phyloP scores from a whole-genome alignment of 2,329 filamentous ascomycete species.

The Aspergillus unguis region DNA sequence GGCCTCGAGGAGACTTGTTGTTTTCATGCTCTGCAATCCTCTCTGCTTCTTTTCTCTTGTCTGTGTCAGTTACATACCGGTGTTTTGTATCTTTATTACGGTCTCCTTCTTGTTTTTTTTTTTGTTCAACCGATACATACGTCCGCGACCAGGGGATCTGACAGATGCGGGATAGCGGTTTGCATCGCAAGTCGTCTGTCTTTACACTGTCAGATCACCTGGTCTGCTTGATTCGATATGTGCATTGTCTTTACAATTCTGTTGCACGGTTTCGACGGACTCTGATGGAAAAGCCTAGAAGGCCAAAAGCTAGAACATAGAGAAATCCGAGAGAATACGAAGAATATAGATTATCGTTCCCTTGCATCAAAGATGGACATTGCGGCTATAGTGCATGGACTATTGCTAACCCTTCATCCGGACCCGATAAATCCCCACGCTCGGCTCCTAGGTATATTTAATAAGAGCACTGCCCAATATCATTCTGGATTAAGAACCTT shows the following conservation, averaged over 20 bases:
- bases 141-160: slow-evolving; percentile 13
- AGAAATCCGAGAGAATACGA: slow-evolving; percentile 13
- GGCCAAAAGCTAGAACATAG: slow-evolving; percentile 24
- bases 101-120: slow-evolving; percentile 11
- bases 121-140: slow-evolving; percentile 16
- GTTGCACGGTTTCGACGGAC: neutral
- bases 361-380: neutral
- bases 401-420: slow-evolving; percentile 12
- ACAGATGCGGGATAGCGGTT: slow-evolving; percentile 1
- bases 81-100: slow-evolving; percentile 11
- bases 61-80: slow-evolving; percentile 7
- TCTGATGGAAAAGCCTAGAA: slow-evolving; percentile 10
- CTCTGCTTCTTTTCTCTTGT: slow-evolving; percentile 3
- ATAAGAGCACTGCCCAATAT: too few relatives aligned
- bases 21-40: slow-evolving; percentile 10
- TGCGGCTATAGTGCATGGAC: neutral
- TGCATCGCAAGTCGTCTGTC: slow-evolving; percentile 1
- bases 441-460: neutral
- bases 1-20: slow-evolving; percentile 15
- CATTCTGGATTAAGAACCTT: neutral
- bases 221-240: slow-evolving; percentile 17
- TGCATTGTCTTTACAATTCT: slow-evolving; percentile 11
- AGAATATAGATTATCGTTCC: neutral
- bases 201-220: slow-evolving; percentile 1
- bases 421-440: slow-evolving; percentile 15